Evolutionary conservation across 805 yeast species (phyloP).

Genomic region (Tetrapisispora namnaoensis): DNA sequence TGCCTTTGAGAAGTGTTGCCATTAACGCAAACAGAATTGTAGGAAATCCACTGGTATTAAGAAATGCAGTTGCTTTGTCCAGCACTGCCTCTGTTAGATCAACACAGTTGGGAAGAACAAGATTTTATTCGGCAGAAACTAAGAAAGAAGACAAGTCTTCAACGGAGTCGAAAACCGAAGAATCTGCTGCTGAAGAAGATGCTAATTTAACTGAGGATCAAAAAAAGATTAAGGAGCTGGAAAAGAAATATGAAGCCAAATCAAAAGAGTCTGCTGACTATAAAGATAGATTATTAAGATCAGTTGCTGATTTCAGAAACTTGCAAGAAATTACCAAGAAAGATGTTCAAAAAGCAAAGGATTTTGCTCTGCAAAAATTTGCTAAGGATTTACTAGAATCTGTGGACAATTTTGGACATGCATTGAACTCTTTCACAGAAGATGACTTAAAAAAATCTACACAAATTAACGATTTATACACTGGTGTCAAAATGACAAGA

Average conservation of each 20-base stretch:
- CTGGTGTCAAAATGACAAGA: constrained; percentile 87
- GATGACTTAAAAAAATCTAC: constrained; percentile 48
- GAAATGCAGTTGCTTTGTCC: not conserved
- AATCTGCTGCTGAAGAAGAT: constrained; percentile 8
- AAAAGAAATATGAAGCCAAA: constrained; percentile 47
- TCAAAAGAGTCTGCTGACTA: constrained; percentile 69
- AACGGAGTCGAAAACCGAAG: constrained; percentile 12
- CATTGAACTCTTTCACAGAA: constrained; percentile 59
- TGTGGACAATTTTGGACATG: constrained; percentile 83
- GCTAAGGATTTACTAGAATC: constrained; percentile 85
- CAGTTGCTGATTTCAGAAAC: constrained; percentile 88
- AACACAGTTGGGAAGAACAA: not conserved
- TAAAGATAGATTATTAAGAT: constrained; percentile 73
- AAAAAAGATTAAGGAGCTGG: constrained; percentile 31
- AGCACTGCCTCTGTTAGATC: not conserved
- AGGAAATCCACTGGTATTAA: not conserved
- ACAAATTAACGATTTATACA: constrained; percentile 66
- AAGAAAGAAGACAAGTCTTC: constrained; percentile 13
- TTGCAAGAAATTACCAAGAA: constrained; percentile 83
- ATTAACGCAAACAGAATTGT: not conserved
- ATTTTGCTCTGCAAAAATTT: constrained; percentile 84
- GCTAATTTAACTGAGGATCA: constrained; percentile 20
- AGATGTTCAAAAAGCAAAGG: constrained; percentile 78
- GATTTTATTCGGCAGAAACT: constrained; percentile 19
- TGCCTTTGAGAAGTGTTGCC: not conserved